These are phyloP conservation scores for Aphanomyces cochlioides DNA, from an alignment of 352 stramenopile genomes.

Conservation along the genomic window DNA sequence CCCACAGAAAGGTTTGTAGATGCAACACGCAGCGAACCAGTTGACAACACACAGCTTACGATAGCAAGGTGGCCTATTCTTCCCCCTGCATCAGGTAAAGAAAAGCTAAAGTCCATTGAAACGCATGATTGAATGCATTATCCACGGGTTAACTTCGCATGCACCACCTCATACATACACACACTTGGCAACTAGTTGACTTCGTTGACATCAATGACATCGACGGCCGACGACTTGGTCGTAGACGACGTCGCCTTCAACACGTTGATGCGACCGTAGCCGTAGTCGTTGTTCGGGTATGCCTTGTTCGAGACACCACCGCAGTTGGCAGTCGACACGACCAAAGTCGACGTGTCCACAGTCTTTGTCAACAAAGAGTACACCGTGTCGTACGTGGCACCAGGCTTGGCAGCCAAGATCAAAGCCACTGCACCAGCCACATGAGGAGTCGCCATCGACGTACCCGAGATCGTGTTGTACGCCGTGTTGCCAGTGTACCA, in stretches of 20 bases:
- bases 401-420: conserved; percentile 39
- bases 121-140: too few species aligned
- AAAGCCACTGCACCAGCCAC: conserved; percentile 49
- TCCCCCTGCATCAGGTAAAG: too few species aligned
- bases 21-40: too few species aligned
- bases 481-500: conserved; percentile 39
- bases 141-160: too few species aligned
- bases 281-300: conserved; percentile 47
- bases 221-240: too few species aligned
- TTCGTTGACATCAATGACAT: too few species aligned
- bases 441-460: conserved; percentile 56
- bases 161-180: too few species aligned
- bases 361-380: conserved; percentile 37
- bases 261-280: background rate
- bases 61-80: too few species aligned
- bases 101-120: too few species aligned
- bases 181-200: too few species aligned
- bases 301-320: conserved; percentile 36
- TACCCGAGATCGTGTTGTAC: conserved; percentile 47
- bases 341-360: conserved; percentile 27
- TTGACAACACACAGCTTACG: too few species aligned
- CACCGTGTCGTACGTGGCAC: conserved; percentile 36
- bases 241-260: background rate
- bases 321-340: conserved; percentile 34
- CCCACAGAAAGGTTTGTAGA: too few species aligned